Base-by-base conservation (phyloP, 83 land plant genomes). In the Picea mariana region DNA sequence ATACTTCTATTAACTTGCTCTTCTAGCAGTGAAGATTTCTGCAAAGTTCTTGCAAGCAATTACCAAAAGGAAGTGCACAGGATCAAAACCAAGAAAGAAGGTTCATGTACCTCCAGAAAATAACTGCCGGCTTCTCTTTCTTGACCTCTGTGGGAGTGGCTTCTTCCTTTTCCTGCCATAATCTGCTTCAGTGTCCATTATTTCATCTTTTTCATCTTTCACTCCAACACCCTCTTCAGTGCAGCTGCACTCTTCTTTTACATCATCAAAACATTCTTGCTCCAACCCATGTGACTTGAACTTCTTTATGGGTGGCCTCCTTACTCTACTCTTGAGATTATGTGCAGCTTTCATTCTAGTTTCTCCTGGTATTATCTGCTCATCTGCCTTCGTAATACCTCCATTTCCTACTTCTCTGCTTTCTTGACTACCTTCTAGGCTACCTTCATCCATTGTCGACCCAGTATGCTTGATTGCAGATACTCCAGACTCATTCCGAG, bases 181-280 rank as follows among this genome's bases (percentile, higher is more conserved):
- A 81, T 89, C 86, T 52, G 80, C 73, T 42, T 69, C 82, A 38
- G 88, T 84, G 24, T 62, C 42, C 34, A 77, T 88, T 83, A 42
- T 38, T 78, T 90, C 88, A 69, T 81, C 85, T 77, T 83, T 84
- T 31, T 42, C 62, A 60, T 62, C 68, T 72, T 79, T 67, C 11
- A 75, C 23, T 40, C 62, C 80, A 62, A 81, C 77, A 11, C 91
- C 92, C 82, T 92, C 95, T 72, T 92, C 97, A 31, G 97, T 92
- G 62, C 94, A 88, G 85, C 93, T 92, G 49, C 93, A 94, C 27
- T 92, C 97, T 89, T 94, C 97, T 69, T 85, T 94, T 11, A 88
- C 83, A 63, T 89, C 92, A 88, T 90, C 95, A 84, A 79, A 73
- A 73, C 83, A 82, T 62, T 83, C 49, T 67, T 64, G 75, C 38